Evolutionary conservation across 768 basidiomycete genomes (phyloP).

Genomic region (Termitomyces sp.): DNA sequence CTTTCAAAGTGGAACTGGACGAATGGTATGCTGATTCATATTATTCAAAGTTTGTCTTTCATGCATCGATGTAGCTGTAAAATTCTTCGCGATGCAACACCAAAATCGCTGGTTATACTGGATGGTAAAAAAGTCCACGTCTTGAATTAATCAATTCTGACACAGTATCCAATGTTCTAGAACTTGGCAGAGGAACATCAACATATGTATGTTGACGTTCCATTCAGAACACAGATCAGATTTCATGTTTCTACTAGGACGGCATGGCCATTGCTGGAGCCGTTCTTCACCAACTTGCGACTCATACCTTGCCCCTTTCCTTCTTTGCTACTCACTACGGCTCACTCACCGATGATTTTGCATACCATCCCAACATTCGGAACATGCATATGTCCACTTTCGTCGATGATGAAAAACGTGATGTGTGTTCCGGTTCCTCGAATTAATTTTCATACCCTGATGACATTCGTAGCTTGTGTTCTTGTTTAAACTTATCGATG

Average conservation of each 20-base stretch:
- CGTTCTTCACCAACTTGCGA: slow-evolving; percentile 91
- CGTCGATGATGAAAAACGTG: slow-evolving; percentile 87
- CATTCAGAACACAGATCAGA: neutral
- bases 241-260: too few relatives aligned
- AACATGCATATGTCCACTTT: slow-evolving; percentile 96
- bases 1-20: slow-evolving; percentile 98
- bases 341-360: slow-evolving; percentile 90
- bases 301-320: slow-evolving; percentile 83
- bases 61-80: slow-evolving; percentile 57
- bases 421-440: slow-evolving; percentile 39
- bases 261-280: slow-evolving; percentile 39
- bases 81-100: slow-evolving; percentile 90
- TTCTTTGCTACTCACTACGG: slow-evolving; percentile 99
- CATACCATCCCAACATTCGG: slow-evolving; percentile 86
- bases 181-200: slow-evolving; percentile 92
- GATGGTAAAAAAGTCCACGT: slow-evolving; percentile 57
- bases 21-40: slow-evolving; percentile 60
- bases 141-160: slow-evolving; percentile 7
- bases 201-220: slow-evolving; percentile 58
- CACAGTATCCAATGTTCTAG: slow-evolving; percentile 30
- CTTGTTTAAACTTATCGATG: slow-evolving; percentile 89
- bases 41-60: neutral
- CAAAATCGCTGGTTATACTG: slow-evolving; percentile 88
- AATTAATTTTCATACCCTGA: neutral
- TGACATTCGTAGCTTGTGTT: slow-evolving; percentile 67